phyloP scores from a whole-genome alignment of 352 stramenopile genomes.

The Discostella stelligera region DNA sequence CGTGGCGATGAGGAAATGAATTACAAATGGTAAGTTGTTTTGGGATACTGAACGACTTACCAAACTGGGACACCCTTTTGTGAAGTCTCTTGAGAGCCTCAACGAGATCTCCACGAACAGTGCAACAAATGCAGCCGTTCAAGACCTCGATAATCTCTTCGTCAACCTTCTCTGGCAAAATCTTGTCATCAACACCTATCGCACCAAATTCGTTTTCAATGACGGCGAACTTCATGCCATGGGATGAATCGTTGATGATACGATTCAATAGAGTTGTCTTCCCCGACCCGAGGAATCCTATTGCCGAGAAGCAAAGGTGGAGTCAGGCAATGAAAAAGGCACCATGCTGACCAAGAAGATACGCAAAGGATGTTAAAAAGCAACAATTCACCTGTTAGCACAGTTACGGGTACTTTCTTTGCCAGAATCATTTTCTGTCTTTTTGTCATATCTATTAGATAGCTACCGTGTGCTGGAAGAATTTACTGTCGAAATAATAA shows the following conservation, averaged over 20 bases:
- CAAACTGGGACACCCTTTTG: slow-evolving; percentile 50
- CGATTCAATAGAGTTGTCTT: slow-evolving; percentile 94
- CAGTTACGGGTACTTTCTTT: slow-evolving; percentile 6
- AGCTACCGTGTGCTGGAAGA: no score
- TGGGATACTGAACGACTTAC: slow-evolving; percentile 31
- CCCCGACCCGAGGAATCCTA: slow-evolving; percentile 85
- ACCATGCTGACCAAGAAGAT: neutral
- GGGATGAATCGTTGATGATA: slow-evolving; percentile 86
- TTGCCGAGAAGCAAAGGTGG: neutral
- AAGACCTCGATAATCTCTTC: slow-evolving; percentile 90
- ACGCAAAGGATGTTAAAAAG: neutral
- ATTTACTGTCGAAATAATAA: no score
- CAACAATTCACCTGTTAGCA: slow-evolving; percentile 6
- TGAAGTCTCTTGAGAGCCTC: slow-evolving; percentile 85
- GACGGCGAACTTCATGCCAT: slow-evolving; percentile 91
- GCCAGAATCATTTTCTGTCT: slow-evolving; percentile 3
- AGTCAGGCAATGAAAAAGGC: neutral
- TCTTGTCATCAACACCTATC: slow-evolving; percentile 91
- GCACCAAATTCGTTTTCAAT: slow-evolving; percentile 99
- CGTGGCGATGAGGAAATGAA: neutral
- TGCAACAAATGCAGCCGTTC: slow-evolving; percentile 98
- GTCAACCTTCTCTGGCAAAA: slow-evolving; percentile 83
- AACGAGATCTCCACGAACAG: slow-evolving; percentile 89
- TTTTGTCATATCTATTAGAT: no score
- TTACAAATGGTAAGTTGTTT: slow-evolving; percentile 15